Evolutionary conservation across 345 rosid species (phyloP), one percentile per base, ranked within the genome.

Genomic region (Brassica incana): DNA sequence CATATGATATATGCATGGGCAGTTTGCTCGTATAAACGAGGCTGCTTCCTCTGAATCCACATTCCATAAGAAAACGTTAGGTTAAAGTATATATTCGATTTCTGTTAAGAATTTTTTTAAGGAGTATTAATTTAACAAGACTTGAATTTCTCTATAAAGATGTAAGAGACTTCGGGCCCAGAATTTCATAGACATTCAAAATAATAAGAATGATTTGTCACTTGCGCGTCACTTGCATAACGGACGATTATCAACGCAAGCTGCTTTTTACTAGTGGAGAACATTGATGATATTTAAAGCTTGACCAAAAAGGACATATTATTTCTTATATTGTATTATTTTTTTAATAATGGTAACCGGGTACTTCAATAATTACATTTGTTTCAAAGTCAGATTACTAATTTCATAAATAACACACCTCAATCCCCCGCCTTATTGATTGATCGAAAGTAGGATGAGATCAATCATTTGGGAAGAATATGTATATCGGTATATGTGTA

Each of bases 391-490:
- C 81, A 52, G 20, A 23, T 64, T 65, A 52, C 40, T 64, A 23
- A 29, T 16, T 68, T 78, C 43, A 56, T 40, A 23, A 52, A 52
- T 20, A 27, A 10, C 30, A 70, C 70, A 25, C 58, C 29, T 71
- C 48, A 30, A 45, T 77, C 40, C 23, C 23, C 16, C 35, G 7
- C 78, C 38, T 56, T 38, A 15, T 64, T 35, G 20, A 52, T 52
- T 52, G 20, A 71, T 78, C 45, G 45, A 71, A 71, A n/a, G 32
- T 71, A 62, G 23, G 23, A 64, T 71, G 62, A 50, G 23, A 54
- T 65, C 23, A 33, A 50, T 74, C 20, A 11, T 45, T 12, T 50
- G n/a, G 62, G 25, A 27, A 45, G 15, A 0, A 14, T 48, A 64
- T 52, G 15, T 12, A 48, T 48, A 3, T 48, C 15, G 12, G 58